Evolutionary conservation across 2,329 filamentous ascomycete species (phyloP).

Genomic region (Colletotrichum sp.): DNA sequence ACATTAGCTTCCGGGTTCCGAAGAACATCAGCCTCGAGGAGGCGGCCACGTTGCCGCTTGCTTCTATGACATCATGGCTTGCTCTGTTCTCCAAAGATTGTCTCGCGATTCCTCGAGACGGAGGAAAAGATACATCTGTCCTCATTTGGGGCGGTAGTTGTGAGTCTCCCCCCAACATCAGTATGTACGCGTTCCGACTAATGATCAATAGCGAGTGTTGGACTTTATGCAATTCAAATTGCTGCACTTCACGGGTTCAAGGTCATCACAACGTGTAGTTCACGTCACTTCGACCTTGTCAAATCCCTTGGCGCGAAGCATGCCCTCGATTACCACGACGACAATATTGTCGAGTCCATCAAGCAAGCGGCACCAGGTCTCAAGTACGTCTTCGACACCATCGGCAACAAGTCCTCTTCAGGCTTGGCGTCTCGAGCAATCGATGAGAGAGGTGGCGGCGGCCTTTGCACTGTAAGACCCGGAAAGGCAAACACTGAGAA

Average conservation of each 20-base stretch:
- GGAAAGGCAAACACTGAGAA: slow-evolving; percentile 42
- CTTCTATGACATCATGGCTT: slow-evolving; percentile 41
- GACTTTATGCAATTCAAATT: slow-evolving; percentile 39
- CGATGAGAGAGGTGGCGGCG: slow-evolving; percentile 25
- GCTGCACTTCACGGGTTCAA: slow-evolving; percentile 35
- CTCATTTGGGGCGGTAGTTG: slow-evolving; percentile 51
- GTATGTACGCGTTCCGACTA: background rate
- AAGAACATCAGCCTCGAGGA: slow-evolving; percentile 29
- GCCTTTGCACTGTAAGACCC: slow-evolving; percentile 45
- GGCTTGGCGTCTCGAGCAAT: slow-evolving; percentile 34
- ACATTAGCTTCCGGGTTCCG: slow-evolving; percentile 44
- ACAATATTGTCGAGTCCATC: slow-evolving; percentile 39
- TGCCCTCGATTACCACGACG: slow-evolving; percentile 45
- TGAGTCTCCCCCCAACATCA: slow-evolving; percentile 19
- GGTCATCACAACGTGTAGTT: slow-evolving; percentile 39
- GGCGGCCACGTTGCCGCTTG: slow-evolving; percentile 44
- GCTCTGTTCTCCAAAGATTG: slow-evolving; percentile 42
- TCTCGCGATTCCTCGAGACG: slow-evolving; percentile 33
- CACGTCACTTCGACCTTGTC: slow-evolving; percentile 34
- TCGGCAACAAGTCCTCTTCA: slow-evolving; percentile 43
- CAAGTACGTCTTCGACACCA: slow-evolving; percentile 44
- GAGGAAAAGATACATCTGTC: slow-evolving; percentile 24
- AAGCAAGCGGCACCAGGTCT: slow-evolving; percentile 33
- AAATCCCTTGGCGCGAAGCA: slow-evolving; percentile 35
- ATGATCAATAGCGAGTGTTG: slow-evolving; percentile 36